Evolutionary conservation across 1,139 yeast genomes (phyloP).

Genomic region (Lodderomyces margitis): DNA sequence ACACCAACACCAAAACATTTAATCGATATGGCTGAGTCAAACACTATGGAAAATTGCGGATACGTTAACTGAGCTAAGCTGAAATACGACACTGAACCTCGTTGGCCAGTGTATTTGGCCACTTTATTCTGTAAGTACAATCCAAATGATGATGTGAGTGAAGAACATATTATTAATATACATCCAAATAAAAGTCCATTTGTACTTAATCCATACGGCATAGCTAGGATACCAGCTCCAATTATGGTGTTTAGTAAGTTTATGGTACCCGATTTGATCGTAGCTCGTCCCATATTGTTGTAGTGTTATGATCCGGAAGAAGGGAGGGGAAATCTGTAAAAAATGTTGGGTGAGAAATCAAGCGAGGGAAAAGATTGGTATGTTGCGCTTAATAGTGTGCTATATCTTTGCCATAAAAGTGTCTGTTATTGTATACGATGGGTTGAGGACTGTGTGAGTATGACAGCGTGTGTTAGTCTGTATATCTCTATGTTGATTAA

Average conservation of each 20-base stretch:
- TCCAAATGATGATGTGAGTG: slow-evolving; percentile 52
- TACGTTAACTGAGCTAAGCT: slow-evolving; percentile 54
- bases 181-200: slow-evolving; percentile 52
- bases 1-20: slow-evolving; percentile 90
- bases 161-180: slow-evolving; percentile 44
- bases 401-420: background rate
- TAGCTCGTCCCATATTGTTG: slow-evolving; percentile 34
- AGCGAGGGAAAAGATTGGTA: background rate
- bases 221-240: slow-evolving; percentile 58
- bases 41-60: slow-evolving; percentile 45
- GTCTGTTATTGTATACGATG: background rate
- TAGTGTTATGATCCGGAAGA: too few relatives aligned
- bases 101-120: slow-evolving; percentile 48
- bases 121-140: slow-evolving; percentile 51
- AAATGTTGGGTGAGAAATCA: too few relatives aligned
- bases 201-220: slow-evolving; percentile 53
- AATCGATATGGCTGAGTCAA: slow-evolving; percentile 54
- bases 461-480: too few relatives aligned
- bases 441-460: background rate
- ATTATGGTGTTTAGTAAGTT: slow-evolving; percentile 54
- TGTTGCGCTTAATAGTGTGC: too few relatives aligned
- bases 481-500: too few relatives aligned
- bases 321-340: too few relatives aligned
- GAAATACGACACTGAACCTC: slow-evolving; percentile 51
- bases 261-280: slow-evolving; percentile 49